A percentile compares a stretch with the other conserved stretches of the same genome.
These are phyloP conservation scores for Moesziomyces antarcticus DNA, from an alignment of 1,284 basidiomycete genomes.

Conservation along the genomic window DNA sequence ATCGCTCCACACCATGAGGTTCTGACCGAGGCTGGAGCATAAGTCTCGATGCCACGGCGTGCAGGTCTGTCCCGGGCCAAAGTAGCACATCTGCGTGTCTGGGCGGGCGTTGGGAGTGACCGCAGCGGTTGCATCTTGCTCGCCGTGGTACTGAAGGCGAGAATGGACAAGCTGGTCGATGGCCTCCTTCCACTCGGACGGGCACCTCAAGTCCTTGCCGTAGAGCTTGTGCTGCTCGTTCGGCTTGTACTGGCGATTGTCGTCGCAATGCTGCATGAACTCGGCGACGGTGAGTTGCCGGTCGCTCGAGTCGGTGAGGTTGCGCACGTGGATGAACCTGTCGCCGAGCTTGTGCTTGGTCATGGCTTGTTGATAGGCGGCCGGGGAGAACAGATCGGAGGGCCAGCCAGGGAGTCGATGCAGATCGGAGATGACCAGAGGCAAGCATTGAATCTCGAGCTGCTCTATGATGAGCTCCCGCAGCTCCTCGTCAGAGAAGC, in stretches of 20 bases:
- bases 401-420: conserved; percentile 19
- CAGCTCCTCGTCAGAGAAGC: conserved; percentile 10
- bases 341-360: conserved; percentile 1
- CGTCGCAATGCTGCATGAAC: conserved; percentile 17
- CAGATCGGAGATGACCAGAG: conserved; percentile 40
- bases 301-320: conserved; percentile 11
- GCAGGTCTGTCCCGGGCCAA: conserved; percentile 22
- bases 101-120: conserved; percentile 3
- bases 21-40: conserved; percentile 42
- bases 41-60: conserved; percentile 23
- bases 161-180: conserved; percentile 15
- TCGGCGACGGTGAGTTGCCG: conserved; percentile 1
- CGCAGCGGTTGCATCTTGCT: conserved; percentile 16
- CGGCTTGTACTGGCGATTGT: background rate
- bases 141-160: conserved; percentile 24
- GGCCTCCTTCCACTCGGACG: conserved; percentile 3
- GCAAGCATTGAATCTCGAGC: conserved; percentile 23
- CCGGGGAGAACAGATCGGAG: conserved; percentile 15
- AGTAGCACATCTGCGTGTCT: conserved; percentile 12
- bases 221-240: conserved; percentile 18
- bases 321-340: conserved; percentile 2
- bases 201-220: conserved; percentile 17
- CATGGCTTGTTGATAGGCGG: conserved; percentile 9
- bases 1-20: conserved; percentile 38
- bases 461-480: conserved; percentile 11